Evolutionary conservation across 352 stramenopile genomes (phyloP), one percentile per base, ranked within the genome.

Genomic region (Globisporangium canariense): DNA sequence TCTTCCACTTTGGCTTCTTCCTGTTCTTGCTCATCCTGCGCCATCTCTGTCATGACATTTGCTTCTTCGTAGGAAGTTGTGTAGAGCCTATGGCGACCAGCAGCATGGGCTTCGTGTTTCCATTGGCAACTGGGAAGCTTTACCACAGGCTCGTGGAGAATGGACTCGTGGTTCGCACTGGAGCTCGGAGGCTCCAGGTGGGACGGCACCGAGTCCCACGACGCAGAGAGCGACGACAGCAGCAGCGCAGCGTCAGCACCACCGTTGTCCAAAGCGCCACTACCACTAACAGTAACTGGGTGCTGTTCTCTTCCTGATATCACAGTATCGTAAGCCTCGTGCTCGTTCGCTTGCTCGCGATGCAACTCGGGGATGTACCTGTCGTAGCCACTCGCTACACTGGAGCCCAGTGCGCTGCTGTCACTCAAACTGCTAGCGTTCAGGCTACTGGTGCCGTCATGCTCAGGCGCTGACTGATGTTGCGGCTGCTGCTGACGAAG

Each of bases 1-100:
- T 87, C 70, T 56, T 87, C 78, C 32, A 73, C 46, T 28, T 50
- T 45, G 1, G 34, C 28, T 10, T 76, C 54, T 28, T 67, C 66
- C 7, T 74, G 67, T 9, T 64, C 52, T 4, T 60, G 34, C 6
- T 54, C 14, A 0, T 55, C 45, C 0, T 34, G 28, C 32, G 50
- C 10, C 11, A 8, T 10, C 11, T 8, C 34, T 40, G 4, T 38
- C 25, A n/a, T 20, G 30, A 13, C 4, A 10, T 5, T 10, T 14
- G 40, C 43, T 49, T 7, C 43, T 49, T 10, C 43, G 22, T 22
- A 49, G 18, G 43, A 4, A 20, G 14, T 4, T 49, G 4, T 11
- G 9, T 22, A 20, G 40, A 18, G 40, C 40, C 13, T 5, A 20
- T 18, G 43, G 10, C 11, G 45, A 46, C 1, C 45, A 25, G n/a